phyloP scores from a whole-genome alignment of 1,284 basidiomycete species.

The Bjerkandera adusta region DNA sequence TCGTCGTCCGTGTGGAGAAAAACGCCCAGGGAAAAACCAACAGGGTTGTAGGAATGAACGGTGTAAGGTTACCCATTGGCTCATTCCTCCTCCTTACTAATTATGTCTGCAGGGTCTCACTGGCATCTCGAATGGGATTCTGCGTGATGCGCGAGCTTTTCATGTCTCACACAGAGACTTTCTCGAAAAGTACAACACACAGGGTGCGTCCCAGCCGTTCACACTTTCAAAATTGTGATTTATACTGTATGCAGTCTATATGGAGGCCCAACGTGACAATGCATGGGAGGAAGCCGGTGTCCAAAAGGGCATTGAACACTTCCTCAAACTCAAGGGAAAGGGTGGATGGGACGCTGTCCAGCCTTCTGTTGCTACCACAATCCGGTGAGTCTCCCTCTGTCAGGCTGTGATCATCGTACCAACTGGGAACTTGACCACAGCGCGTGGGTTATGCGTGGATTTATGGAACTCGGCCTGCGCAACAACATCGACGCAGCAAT shows the following conservation, averaged over 20 bases:
- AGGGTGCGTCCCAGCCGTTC: constrained; percentile 26
- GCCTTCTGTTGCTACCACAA: constrained; percentile 36
- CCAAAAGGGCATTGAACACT: constrained; percentile 31
- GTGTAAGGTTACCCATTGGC: too few species aligned
- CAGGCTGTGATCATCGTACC: too few species aligned
- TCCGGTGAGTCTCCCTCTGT: constrained; percentile 31
- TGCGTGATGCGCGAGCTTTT: constrained; percentile 34
- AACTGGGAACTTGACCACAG: constrained; percentile 16
- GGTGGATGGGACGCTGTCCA: constrained; percentile 39
- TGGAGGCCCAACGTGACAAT: constrained; percentile 26
- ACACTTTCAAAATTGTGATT: background rate
- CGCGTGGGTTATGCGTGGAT: constrained; percentile 37
- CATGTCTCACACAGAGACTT: constrained; percentile 27
- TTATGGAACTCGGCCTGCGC: constrained; percentile 21
- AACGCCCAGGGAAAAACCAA: too few species aligned
- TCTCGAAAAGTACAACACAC: constrained; percentile 31
- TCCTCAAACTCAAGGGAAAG: constrained; percentile 28
- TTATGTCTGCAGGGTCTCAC: constrained; percentile 23
- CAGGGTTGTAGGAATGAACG: too few species aligned
- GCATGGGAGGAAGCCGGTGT: constrained; percentile 32
- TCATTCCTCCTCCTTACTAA: too few species aligned
- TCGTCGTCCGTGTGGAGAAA: too few species aligned
- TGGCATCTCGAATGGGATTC: constrained; percentile 30
- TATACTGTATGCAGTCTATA: constrained; percentile 22
- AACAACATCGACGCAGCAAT: constrained; percentile 10